Conservation (phyloP, 768 basidiomycete genomes). For the Leccinum boreale region DNA sequence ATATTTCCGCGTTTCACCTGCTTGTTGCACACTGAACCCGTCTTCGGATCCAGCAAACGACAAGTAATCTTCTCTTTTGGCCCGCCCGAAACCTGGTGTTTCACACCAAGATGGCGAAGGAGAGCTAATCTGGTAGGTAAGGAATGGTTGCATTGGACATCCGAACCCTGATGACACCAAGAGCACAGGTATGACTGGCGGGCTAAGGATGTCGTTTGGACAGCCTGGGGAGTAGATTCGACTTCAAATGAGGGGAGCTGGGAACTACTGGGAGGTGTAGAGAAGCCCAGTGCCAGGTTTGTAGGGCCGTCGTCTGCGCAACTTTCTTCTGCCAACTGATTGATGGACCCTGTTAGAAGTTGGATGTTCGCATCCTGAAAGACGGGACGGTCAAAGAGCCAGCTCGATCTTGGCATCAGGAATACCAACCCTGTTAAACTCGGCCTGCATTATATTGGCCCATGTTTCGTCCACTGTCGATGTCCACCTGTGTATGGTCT, state of each 20-base stretch:
- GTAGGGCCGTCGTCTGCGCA: background rate
- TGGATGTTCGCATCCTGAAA: background rate
- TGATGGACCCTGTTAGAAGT: background rate
- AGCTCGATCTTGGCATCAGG: background rate
- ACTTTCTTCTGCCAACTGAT: background rate
- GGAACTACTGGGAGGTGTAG: background rate
- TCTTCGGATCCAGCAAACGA: conserved; percentile 5
- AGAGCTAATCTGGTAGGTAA: conserved; percentile 3
- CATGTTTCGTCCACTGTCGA: background rate
- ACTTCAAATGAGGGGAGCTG: background rate
- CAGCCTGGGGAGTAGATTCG: background rate
- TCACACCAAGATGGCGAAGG: conserved; percentile 13
- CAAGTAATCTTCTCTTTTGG: conserved; percentile 1
- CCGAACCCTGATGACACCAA: conserved; percentile 8
- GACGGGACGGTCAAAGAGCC: background rate
- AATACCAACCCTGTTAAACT: background rate
- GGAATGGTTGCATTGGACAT: background rate
- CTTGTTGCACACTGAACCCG: background rate
- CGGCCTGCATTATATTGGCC: background rate
- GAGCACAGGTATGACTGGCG: conserved; percentile 6
- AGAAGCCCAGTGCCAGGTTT: background rate
- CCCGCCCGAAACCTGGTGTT: conserved; percentile 9
- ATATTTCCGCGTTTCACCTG: conserved; percentile 10
- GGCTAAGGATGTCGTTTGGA: background rate
- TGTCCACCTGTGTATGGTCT: conserved; percentile 1